Conservation (phyloP, 768 basidiomycete genomes). For the Rhizopogon rudus region DNA sequence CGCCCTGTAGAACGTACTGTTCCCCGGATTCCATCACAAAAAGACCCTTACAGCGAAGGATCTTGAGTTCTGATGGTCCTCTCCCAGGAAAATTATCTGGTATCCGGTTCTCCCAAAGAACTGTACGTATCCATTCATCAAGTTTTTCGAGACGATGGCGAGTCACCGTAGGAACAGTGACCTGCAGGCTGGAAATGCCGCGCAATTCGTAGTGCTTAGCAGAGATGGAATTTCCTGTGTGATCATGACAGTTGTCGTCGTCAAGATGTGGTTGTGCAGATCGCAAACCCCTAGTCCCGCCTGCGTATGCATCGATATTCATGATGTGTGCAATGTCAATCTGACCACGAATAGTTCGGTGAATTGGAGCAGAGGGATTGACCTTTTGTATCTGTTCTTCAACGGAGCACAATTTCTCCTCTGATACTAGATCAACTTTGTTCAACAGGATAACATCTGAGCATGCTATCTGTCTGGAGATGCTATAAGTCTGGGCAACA, state of each 20-base stretch:
- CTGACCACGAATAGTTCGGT: conserved; percentile 63
- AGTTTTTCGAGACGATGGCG: conserved; percentile 43
- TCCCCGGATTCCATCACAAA: conserved; percentile 51
- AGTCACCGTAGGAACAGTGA: conserved; percentile 60
- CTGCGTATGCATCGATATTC: conserved; percentile 74
- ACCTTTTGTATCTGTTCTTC: conserved; percentile 63
- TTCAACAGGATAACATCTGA: conserved; percentile 92
- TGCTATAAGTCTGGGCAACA: neutral
- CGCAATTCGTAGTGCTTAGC: conserved; percentile 61
- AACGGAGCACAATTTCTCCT: conserved; percentile 38
- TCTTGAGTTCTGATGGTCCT: conserved; percentile 34
- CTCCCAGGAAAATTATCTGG: conserved; percentile 25
- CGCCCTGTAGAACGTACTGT: conserved; percentile 83
- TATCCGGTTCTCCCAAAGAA: conserved; percentile 76
- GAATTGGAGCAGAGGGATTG: conserved; percentile 76
- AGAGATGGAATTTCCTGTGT: conserved; percentile 24
- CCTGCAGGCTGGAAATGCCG: conserved; percentile 80
- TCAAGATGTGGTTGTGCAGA: conserved; percentile 23
- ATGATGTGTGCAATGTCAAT: conserved; percentile 77
- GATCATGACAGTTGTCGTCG: conserved; percentile 26
- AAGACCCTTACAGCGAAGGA: conserved; percentile 88
- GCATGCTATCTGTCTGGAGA: conserved; percentile 83
- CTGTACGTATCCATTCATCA: conserved; percentile 74
- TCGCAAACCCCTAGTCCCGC: conserved; percentile 29
- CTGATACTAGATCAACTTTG: conserved; percentile 74